A percentile compares a stretch with the other conserved stretches of the same genome.
Evolutionary conservation across 2,329 filamentous ascomycete species (phyloP).

Genomic region (Cladobotryum protrusum): DNA sequence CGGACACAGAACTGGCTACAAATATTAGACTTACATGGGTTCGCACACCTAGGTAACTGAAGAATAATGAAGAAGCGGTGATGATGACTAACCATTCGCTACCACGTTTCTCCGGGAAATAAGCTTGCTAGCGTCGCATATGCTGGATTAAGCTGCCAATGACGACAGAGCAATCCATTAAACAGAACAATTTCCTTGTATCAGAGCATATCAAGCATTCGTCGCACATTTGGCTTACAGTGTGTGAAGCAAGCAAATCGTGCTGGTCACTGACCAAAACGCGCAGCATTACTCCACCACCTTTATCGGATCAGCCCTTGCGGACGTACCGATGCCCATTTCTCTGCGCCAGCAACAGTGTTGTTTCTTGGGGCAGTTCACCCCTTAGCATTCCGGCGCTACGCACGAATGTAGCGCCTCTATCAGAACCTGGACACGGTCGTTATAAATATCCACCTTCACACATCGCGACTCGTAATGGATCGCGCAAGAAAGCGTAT

Average conservation of each 20-base stretch:
- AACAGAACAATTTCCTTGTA: slow-evolving; percentile 6
- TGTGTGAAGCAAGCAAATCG: slow-evolving; percentile 3
- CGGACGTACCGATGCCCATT: slow-evolving; percentile 35
- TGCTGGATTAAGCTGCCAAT: background rate
- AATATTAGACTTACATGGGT: too few species aligned
- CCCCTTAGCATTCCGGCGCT: slow-evolving; percentile 35
- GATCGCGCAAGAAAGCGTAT: slow-evolving; percentile 60
- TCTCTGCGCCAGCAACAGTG: slow-evolving; percentile 29
- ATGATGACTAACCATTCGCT: background rate
- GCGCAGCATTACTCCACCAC: background rate
- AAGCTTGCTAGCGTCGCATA: background rate
- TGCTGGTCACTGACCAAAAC: slow-evolving; percentile 8
- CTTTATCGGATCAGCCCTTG: slow-evolving; percentile 20
- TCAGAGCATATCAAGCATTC: slow-evolving; percentile 4
- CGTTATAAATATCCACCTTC: slow-evolving; percentile 15
- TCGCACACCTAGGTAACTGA: too few species aligned
- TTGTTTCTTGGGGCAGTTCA: slow-evolving; percentile 30
- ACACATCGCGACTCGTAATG: slow-evolving; percentile 42
- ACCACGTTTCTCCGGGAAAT: slow-evolving; percentile 5
- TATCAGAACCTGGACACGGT: slow-evolving; percentile 3
- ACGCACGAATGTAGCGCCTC: slow-evolving; percentile 42
- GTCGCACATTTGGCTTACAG: slow-evolving; percentile 7
- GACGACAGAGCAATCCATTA: slow-evolving; percentile 7
- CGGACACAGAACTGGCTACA: background rate
- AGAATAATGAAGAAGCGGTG: too few species aligned